Evolutionary conservation across 176 grass and related monocot genomes (phyloP).

Genomic region (Typha latifolia): DNA sequence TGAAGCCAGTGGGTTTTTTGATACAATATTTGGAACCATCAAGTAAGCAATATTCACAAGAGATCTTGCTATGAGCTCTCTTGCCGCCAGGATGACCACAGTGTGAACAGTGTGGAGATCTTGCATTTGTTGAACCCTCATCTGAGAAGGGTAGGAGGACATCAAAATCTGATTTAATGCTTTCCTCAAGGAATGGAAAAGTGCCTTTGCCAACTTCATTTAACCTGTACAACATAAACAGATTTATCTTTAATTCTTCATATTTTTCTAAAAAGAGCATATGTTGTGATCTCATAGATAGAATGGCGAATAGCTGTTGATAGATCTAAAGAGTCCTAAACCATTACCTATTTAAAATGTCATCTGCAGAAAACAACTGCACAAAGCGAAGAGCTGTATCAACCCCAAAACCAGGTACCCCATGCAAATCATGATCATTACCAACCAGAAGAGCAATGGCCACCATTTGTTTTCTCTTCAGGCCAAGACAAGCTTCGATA

Average conservation of each 20-base stretch:
- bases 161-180: slow-evolving; percentile 24
- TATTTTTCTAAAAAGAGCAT: not conserved
- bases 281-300: not conserved
- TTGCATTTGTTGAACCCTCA: slow-evolving; percentile 25
- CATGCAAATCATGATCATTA: slow-evolving; percentile 71
- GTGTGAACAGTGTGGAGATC: slow-evolving; percentile 52
- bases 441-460: slow-evolving; percentile 83
- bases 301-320: not conserved
- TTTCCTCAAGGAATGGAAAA: slow-evolving; percentile 39
- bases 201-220: slow-evolving; percentile 53
- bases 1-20: slow-evolving; percentile 59
- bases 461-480: slow-evolving; percentile 95
- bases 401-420: slow-evolving; percentile 68
- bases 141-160: slow-evolving; percentile 33
- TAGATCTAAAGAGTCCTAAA: not conserved
- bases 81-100: slow-evolving; percentile 93
- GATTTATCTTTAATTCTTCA: no score
- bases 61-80: slow-evolving; percentile 57
- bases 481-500: slow-evolving; percentile 67
- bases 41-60: slow-evolving; percentile 64
- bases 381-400: slow-evolving; percentile 78
- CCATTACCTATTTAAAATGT: slow-evolving; percentile 64
- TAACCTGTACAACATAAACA: slow-evolving; percentile 36
- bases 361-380: slow-evolving; percentile 52
- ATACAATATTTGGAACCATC: slow-evolving; percentile 49